A percentile compares a stretch with the other conserved stretches of the same genome.
These are phyloP conservation scores for Dissoconium aciculare DNA, from an alignment of 2,329 filamentous ascomycete species.

Conservation along the genomic window DNA sequence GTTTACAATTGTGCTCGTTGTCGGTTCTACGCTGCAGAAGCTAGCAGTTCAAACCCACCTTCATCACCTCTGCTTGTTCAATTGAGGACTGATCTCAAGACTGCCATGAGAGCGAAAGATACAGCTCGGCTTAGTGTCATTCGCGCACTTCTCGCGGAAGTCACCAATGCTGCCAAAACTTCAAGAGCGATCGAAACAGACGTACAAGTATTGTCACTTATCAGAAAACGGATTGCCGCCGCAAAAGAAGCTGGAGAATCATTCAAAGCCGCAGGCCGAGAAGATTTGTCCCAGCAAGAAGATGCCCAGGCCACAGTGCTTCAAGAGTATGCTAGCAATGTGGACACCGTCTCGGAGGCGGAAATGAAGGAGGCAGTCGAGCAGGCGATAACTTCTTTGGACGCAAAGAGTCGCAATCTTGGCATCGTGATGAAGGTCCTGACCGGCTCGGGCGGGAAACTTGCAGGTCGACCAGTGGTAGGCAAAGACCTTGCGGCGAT, in stretches of 20 bases:
- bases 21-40: slow-evolving; percentile 14
- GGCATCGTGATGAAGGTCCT: slow-evolving; percentile 51
- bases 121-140: slow-evolving; percentile 51
- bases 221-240: slow-evolving; percentile 48
- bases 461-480: slow-evolving; percentile 52
- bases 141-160: slow-evolving; percentile 51
- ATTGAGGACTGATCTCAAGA: slow-evolving; percentile 33
- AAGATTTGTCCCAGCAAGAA: slow-evolving; percentile 59
- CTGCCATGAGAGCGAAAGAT: slow-evolving; percentile 35
- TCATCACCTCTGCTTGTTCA: slow-evolving; percentile 30
- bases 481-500: slow-evolving; percentile 44
- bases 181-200: slow-evolving; percentile 54
- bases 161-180: slow-evolving; percentile 64
- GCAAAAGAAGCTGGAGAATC: slow-evolving; percentile 46
- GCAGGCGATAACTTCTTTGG: slow-evolving; percentile 36
- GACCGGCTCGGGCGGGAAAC: slow-evolving; percentile 33
- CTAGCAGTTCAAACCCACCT: slow-evolving; percentile 13
- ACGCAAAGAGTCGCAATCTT: slow-evolving; percentile 36
- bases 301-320: slow-evolving; percentile 48
- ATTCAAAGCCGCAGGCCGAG: slow-evolving; percentile 47
- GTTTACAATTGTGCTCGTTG: slow-evolving; percentile 16
- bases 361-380: slow-evolving; percentile 43
- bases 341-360: slow-evolving; percentile 43
- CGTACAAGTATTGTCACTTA: slow-evolving; percentile 50
- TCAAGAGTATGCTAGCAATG: slow-evolving; percentile 46